Evolutionary conservation across 2,329 filamentous ascomycete genomes (phyloP).

Genomic region (Blastomyces percursus): DNA sequence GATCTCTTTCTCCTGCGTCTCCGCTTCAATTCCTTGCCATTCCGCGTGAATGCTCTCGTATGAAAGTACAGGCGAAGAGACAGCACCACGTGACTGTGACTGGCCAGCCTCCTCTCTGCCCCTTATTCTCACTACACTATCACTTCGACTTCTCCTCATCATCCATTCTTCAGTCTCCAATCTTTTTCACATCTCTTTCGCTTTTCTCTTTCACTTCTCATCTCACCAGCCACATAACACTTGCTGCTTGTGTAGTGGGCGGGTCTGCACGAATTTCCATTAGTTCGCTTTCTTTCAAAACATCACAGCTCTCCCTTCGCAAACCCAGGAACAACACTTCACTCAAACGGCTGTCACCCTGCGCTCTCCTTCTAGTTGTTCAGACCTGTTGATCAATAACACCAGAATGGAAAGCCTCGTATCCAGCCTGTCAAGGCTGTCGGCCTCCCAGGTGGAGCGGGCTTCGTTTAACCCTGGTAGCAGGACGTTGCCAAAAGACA

Average conservation of each 20-base stretch:
- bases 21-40: background rate
- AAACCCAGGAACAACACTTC: background rate
- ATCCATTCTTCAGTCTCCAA: background rate
- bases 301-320: background rate
- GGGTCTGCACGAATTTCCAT: background rate
- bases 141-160: background rate
- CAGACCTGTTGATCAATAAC: too few species aligned
- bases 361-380: background rate
- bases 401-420: background rate
- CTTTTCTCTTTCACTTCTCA: background rate
- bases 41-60: background rate
- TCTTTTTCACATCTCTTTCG: background rate
- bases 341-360: background rate
- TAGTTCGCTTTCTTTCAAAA: background rate
- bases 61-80: background rate
- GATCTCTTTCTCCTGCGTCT: background rate
- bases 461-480: constrained; percentile 4
- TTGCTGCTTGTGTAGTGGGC: background rate
- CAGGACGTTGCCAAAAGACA: background rate
- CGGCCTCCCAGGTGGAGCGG: constrained; percentile 1
- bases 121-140: background rate
- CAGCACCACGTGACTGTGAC: background rate
- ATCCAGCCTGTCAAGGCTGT: constrained; percentile 1
- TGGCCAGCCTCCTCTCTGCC: background rate
- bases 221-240: background rate